phyloP scores from a whole-genome alignment of 108 stramenopile species.

The Chaetoceros tenuissimus region DNA sequence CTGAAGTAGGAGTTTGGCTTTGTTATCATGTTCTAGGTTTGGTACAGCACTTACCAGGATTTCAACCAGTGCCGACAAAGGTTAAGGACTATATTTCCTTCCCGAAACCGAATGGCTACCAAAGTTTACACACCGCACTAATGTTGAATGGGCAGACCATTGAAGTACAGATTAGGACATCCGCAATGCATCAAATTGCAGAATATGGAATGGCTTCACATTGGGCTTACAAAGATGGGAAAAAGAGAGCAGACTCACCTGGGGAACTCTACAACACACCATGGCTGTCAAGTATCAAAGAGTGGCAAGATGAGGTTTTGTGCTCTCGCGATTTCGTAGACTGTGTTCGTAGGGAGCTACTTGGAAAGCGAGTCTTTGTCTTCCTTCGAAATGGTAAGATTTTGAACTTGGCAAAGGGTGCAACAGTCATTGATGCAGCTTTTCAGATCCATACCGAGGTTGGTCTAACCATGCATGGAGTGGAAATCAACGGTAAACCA shows the following conservation, averaged over 20 bases:
- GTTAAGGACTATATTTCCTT: slow-evolving; percentile 94
- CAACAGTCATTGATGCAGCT: slow-evolving; percentile 87
- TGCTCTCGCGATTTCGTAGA: slow-evolving; percentile 81
- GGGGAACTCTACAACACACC: slow-evolving; percentile 65
- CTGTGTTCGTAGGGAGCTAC: slow-evolving; percentile 72
- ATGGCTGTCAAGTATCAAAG: slow-evolving; percentile 84
- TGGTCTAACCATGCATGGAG: slow-evolving; percentile 80
- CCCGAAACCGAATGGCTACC: slow-evolving; percentile 92
- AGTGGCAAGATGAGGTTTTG: slow-evolving; percentile 81
- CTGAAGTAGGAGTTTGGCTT: slow-evolving; percentile 76
- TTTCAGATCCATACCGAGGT: slow-evolving; percentile 90
- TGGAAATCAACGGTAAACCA: slow-evolving; percentile 81
- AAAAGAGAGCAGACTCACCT: slow-evolving; percentile 23
- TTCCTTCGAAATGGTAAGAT: slow-evolving; percentile 87
- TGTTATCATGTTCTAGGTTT: slow-evolving; percentile 92
- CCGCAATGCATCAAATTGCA: slow-evolving; percentile 90
- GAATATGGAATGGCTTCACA: slow-evolving; percentile 92
- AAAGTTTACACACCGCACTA: slow-evolving; percentile 85
- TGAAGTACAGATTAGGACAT: slow-evolving; percentile 93
- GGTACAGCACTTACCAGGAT: slow-evolving; percentile 84
- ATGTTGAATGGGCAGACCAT: slow-evolving; percentile 83
- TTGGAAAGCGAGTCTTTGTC: slow-evolving; percentile 88
- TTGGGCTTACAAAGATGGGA: slow-evolving; percentile 80
- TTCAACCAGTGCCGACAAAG: slow-evolving; percentile 80
- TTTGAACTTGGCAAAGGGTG: slow-evolving; percentile 78